phyloP scores from a whole-genome alignment of 176 grass and related monocot genomes.

The Neostapfia colusana region DNA sequence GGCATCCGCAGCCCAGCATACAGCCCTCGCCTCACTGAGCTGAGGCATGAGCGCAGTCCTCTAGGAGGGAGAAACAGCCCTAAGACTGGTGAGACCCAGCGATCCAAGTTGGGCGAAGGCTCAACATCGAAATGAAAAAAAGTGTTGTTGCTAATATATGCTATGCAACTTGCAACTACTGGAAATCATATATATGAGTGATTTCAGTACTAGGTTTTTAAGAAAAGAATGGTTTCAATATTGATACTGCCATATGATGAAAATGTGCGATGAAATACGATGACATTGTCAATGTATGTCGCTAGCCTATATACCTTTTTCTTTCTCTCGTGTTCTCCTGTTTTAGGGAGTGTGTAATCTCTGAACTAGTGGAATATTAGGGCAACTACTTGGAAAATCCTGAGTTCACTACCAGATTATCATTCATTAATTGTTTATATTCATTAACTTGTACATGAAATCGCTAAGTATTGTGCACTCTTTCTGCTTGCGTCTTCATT shows the following conservation, averaged over 20 bases:
- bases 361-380: conserved; percentile 46
- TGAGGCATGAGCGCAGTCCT: conserved; percentile 72
- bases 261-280: conserved; percentile 28
- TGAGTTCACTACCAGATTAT: conserved; percentile 8
- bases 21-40: conserved; percentile 63
- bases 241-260: conserved; percentile 13
- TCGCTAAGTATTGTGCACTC: background rate
- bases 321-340: conserved; percentile 17
- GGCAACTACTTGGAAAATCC: conserved; percentile 27
- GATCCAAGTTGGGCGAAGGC: conserved; percentile 46
- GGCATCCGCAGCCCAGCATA: conserved; percentile 67
- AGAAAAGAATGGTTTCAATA: conserved; percentile 17
- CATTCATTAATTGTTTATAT: conserved; percentile 41
- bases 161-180: conserved; percentile 25
- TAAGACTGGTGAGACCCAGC: conserved; percentile 24
- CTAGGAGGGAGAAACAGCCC: conserved; percentile 58
- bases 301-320: conserved; percentile 18
- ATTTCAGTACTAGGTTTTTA: background rate
- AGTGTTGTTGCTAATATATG: conserved; percentile 13
- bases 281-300: conserved; percentile 34
- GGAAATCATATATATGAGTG: conserved; percentile 34
- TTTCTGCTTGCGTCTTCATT: conserved; percentile 10
- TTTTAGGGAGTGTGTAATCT: conserved; percentile 51
- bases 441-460: conserved; percentile 36
- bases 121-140: conserved; percentile 46